Percentiles rank a stretch among this genome's conserved stretches.
These are phyloP conservation scores for Nemania diffusa DNA, from an alignment of 2,329 filamentous ascomycete species.

Conservation along the genomic window DNA sequence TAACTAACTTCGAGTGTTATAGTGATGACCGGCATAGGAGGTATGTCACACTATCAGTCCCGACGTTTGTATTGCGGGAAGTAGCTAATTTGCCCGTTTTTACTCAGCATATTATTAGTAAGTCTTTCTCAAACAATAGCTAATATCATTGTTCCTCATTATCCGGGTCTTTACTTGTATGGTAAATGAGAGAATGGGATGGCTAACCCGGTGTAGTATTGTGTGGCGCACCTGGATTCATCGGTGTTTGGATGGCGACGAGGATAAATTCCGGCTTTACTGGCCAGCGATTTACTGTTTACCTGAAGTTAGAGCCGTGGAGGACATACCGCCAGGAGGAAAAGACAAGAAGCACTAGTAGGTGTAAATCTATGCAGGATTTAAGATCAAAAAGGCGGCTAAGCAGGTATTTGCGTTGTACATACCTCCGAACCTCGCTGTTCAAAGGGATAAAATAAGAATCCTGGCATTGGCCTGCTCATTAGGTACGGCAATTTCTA, in stretches of 20 bases:
- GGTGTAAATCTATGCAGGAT: background rate
- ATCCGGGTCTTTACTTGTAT: background rate
- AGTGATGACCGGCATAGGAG: constrained; percentile 79
- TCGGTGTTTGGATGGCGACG: constrained; percentile 76
- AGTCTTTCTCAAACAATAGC: background rate
- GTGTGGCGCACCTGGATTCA: constrained; percentile 85
- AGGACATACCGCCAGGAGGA: constrained; percentile 30
- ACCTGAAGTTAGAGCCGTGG: constrained; percentile 57
- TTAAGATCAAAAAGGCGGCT: background rate
- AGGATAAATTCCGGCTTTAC: constrained; percentile 75
- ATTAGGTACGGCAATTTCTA: background rate
- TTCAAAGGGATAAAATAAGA: background rate
- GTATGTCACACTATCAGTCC: constrained; percentile 33
- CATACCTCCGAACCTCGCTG: background rate
- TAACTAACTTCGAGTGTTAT: no score
- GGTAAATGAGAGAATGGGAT: background rate
- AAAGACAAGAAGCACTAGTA: constrained; percentile 46
- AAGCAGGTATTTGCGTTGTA: background rate
- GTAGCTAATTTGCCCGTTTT: constrained; percentile 30
- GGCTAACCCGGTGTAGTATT: constrained; percentile 56
- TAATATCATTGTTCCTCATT: background rate
- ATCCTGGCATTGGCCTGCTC: background rate
- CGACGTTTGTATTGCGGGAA: background rate
- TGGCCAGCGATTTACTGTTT: constrained; percentile 73
- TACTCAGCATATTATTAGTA: constrained; percentile 74